Conservation (phyloP, 75 land plant genomes). For the Sequoia sempervirens region DNA sequence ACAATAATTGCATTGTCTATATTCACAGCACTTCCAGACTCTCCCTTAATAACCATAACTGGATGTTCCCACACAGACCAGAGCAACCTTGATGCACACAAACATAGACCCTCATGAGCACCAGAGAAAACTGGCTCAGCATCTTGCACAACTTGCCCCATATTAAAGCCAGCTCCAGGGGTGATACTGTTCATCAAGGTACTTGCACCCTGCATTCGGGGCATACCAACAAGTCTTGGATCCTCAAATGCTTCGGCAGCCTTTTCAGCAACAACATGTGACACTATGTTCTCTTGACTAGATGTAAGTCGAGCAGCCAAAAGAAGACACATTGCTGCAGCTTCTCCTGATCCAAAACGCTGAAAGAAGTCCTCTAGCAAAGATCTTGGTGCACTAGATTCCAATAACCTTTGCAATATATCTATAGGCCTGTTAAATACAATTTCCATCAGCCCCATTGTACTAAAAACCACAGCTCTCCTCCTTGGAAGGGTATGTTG, state of each 20-base stretch:
- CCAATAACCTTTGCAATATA: conserved; percentile 73
- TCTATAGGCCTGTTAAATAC: conserved; percentile 96
- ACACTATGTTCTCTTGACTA: conserved; percentile 55
- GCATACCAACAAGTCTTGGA: conserved; percentile 92
- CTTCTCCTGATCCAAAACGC: conserved; percentile 91
- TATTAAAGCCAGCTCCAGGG: conserved; percentile 84
- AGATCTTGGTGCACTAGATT: conserved; percentile 62
- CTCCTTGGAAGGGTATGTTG: conserved; percentile 95
- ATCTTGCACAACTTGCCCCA: conserved; percentile 99
- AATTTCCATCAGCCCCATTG: conserved; percentile 93
- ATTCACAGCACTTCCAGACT: conserved; percentile 33
- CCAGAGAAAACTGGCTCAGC: conserved; percentile 97
- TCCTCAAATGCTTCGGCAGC: conserved; percentile 99
- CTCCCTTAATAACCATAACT: conserved; percentile 64
- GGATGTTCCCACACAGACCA: conserved; percentile 94
- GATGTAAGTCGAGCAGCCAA: conserved; percentile 73
- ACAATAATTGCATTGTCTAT: conserved; percentile 37
- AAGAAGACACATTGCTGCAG: conserved; percentile 98
- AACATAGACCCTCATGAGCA: conserved; percentile 95
- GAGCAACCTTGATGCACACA: conserved; percentile 86
- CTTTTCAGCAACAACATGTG: conserved; percentile 73
- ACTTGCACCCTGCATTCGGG: conserved; percentile 77
- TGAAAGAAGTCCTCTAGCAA: conserved; percentile 86
- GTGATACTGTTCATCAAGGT: conserved; percentile 54
- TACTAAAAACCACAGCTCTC: conserved; percentile 73